Conservation (phyloP, 192 early-diverging fungal species). For the Entomortierella lignicola region DNA sequence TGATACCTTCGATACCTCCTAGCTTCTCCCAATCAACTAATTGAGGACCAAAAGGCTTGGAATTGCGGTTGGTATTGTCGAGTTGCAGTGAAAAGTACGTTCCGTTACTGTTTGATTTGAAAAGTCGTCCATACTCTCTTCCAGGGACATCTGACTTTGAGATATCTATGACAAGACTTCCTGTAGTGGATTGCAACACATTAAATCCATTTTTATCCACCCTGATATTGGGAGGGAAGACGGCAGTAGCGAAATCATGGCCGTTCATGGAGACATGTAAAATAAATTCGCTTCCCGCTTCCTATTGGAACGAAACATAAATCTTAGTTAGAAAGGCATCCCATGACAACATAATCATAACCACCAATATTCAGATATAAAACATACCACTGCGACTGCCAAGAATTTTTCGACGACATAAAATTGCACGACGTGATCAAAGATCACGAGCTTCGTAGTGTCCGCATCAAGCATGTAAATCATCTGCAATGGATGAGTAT, state of each 20-base stretch:
- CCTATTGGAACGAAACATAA: slow-evolving; percentile 26
- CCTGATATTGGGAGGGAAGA: slow-evolving; percentile 86
- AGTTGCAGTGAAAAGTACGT: slow-evolving; percentile 81
- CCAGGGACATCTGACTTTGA: slow-evolving; percentile 62
- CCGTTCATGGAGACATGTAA: slow-evolving; percentile 86
- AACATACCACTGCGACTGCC: slow-evolving; percentile 70
- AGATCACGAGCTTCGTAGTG: slow-evolving; percentile 53
- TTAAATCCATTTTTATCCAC: slow-evolving; percentile 86
- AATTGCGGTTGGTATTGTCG: slow-evolving; percentile 84
- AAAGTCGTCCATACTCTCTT: slow-evolving; percentile 77
- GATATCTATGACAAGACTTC: slow-evolving; percentile 83
- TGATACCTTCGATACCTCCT: slow-evolving; percentile 86
- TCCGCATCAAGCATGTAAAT: slow-evolving; percentile 59
- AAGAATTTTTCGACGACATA: slow-evolving; percentile 81
- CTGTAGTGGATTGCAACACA: slow-evolving; percentile 85
- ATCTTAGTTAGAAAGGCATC: not conserved
- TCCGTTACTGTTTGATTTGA: slow-evolving; percentile 91
- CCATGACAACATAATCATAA: not conserved
- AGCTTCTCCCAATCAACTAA: slow-evolving; percentile 94
- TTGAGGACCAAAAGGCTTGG: slow-evolving; percentile 37
- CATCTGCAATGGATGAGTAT: slow-evolving; percentile 78
- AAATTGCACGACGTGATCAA: slow-evolving; percentile 75
- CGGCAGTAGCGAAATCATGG: slow-evolving; percentile 70
- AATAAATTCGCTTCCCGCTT: slow-evolving; percentile 59
- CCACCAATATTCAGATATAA: not conserved